Evolutionary conservation across 2,329 filamentous ascomycete genomes (phyloP), one percentile per base, ranked within the genome.

Genomic region (Saccharata proteae): DNA sequence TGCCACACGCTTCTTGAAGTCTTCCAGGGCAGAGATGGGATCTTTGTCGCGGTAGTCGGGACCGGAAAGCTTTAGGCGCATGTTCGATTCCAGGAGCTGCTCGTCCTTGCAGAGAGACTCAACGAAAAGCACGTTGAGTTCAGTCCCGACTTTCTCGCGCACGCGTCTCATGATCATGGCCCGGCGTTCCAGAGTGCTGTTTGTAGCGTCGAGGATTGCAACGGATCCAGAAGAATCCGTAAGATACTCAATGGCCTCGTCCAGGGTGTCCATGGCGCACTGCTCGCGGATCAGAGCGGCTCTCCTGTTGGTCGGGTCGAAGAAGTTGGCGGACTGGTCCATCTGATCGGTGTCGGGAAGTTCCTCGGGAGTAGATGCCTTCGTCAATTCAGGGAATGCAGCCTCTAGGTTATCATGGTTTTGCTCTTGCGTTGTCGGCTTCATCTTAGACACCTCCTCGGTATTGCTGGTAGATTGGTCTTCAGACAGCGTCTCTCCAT

Each of bases 31-130:
- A 48, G 80, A 75, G 34, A 74, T 61, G 0, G 90, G 88, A 46
- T 98, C 88, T 58, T 93, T 92, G 51, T 84, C 83, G 47, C 80
- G 83, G 62, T 98, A 98, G 55, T 98, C 90, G 0, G 90, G 90
- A 0, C 90, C 90, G 3, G 83, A 92, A 5, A 96, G 74, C 64
- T 96, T 96, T 39, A 96, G 64, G 16, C 88, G 84, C 85, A 96
- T 96, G 50, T 96, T 96, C 12, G 86, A 83, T 55, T 96, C 86
- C 21, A 96, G 67, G 16, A 96, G 64, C 42, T 74, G 74, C 37
- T 81, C 67, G 44, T 96, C 86, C 38, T 84, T 69, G 55, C 90
- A 98, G 31, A 92, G 80, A 47, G 84, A 93, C 61, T 98, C 90
- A 16, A 98, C 79, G 54, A 96, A 98, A 8, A 98, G 65, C 12